Conservation (phyloP, 2,329 filamentous ascomycete species). For the Fusarium oligoseptatum region DNA sequence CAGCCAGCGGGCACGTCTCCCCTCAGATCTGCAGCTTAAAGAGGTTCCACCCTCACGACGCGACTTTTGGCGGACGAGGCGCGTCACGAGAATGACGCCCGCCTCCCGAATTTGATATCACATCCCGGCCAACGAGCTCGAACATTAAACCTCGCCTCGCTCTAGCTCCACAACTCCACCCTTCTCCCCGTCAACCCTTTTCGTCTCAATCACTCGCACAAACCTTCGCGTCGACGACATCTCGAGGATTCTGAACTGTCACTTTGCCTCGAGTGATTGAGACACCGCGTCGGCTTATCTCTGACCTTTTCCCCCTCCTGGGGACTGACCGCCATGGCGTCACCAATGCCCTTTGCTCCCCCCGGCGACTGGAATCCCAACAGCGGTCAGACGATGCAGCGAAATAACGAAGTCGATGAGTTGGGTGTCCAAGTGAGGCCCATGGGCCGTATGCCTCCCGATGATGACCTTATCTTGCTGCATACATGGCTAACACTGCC, state of each 20-base stretch:
- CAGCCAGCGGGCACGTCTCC: constrained; percentile 34
- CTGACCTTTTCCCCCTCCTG: constrained; percentile 38
- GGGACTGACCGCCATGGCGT: constrained; percentile 54
- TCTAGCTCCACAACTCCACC: constrained; percentile 25
- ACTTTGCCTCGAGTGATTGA: constrained; percentile 14
- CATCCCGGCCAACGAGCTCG: constrained; percentile 41
- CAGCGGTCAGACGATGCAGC: constrained; percentile 47
- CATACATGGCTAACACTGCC: constrained; percentile 36
- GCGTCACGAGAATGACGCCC: constrained; percentile 58
- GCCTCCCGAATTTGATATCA: constrained; percentile 51
- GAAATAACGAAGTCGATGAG: constrained; percentile 54
- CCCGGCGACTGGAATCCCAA: constrained; percentile 51
- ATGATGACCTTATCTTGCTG: constrained; percentile 11
- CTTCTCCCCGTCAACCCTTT: constrained; percentile 17
- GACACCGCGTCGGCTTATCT: constrained; percentile 17
- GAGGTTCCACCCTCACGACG: constrained; percentile 48
- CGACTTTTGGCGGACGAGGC: constrained; percentile 48
- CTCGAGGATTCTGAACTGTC: constrained; percentile 2
- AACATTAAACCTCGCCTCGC: constrained; percentile 35
- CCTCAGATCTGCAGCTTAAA: constrained; percentile 41
- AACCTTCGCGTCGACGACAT: neutral
- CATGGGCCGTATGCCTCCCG: constrained; percentile 73
- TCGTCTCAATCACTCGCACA: constrained; percentile 14
- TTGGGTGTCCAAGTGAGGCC: constrained; percentile 69
- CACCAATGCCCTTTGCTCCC: constrained; percentile 52